Conservation (phyloP, 176 grass and related monocot species). For the Aegilops longissima region DNA sequence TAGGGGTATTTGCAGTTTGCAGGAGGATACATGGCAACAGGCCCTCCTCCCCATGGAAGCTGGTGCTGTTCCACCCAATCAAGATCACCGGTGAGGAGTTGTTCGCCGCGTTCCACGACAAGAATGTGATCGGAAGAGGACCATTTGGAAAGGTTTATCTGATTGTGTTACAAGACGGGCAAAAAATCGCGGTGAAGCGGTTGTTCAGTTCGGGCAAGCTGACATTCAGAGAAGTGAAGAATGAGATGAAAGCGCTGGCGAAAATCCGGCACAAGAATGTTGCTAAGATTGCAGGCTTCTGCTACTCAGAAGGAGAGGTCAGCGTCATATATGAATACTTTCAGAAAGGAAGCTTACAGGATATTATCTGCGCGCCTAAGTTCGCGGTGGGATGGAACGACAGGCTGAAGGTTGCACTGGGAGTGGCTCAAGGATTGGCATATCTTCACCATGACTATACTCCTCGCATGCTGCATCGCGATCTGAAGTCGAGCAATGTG, state of each 20-base stretch:
- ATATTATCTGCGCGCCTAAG: conserved; percentile 37
- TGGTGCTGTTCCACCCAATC: conserved; percentile 65
- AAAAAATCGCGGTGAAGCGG: conserved; percentile 53
- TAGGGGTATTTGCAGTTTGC: conserved; percentile 40
- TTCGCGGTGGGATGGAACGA: conserved; percentile 42
- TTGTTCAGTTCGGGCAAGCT: conserved; percentile 40
- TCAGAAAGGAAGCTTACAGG: conserved; percentile 51
- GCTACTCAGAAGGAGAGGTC: conserved; percentile 40
- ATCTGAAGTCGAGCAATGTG: conserved; percentile 78
- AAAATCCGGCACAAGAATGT: conserved; percentile 73
- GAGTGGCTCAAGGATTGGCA: conserved; percentile 52
- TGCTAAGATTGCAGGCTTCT: conserved; percentile 64
- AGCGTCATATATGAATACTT: conserved; percentile 60
- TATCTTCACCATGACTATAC: conserved; percentile 64
- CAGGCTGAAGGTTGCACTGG: conserved; percentile 57
- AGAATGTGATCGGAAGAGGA: conserved; percentile 52
- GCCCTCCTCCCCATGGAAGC: conserved; percentile 37
- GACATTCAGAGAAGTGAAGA: conserved; percentile 52
- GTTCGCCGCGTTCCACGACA: conserved; percentile 43
- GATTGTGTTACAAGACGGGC: conserved; percentile 42
- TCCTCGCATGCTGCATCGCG: conserved; percentile 48
- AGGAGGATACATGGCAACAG: conserved; percentile 2
- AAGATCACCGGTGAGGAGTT: conserved; percentile 59
- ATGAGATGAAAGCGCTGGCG: conserved; percentile 58
- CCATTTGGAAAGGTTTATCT: conserved; percentile 57